These are phyloP conservation scores for Talaromyces thailandensis DNA, from an alignment of 495 filamentous ascomycete genomes.

Conservation along the genomic window DNA sequence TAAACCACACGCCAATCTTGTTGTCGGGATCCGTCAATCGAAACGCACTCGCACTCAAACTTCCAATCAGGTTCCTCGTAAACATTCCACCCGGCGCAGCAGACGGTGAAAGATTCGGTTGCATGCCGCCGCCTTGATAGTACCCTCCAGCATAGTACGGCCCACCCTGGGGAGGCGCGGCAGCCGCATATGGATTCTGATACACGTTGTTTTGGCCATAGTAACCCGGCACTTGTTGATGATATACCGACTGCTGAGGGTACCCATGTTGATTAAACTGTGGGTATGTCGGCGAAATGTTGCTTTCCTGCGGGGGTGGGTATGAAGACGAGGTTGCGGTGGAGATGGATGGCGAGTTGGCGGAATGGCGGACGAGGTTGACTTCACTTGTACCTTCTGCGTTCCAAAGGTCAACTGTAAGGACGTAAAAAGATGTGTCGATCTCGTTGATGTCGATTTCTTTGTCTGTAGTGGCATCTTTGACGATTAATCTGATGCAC, in stretches of 20 bases:
- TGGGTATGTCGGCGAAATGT: slow-evolving; percentile 26
- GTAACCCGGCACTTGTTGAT: slow-evolving; percentile 30
- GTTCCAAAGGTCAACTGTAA: slow-evolving; percentile 90
- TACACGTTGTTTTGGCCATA: slow-evolving; percentile 28
- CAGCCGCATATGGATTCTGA: slow-evolving; percentile 33
- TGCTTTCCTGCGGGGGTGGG: slow-evolving; percentile 44
- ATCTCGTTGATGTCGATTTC: slow-evolving; percentile 79
- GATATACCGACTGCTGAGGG: slow-evolving; percentile 26
- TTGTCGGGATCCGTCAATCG: slow-evolving; percentile 72
- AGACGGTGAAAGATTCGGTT: slow-evolving; percentile 30
- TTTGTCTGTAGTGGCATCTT: slow-evolving; percentile 69
- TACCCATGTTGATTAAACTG: slow-evolving; percentile 29
- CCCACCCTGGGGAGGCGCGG: slow-evolving; percentile 14
- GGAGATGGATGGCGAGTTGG: slow-evolving; percentile 82
- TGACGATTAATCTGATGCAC: slow-evolving; percentile 77
- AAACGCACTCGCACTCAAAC: slow-evolving; percentile 83
- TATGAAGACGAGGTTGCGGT: slow-evolving; percentile 73
- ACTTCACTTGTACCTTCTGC: slow-evolving; percentile 79
- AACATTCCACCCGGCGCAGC: slow-evolving; percentile 75
- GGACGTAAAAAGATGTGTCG: slow-evolving; percentile 83
- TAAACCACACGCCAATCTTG: slow-evolving; percentile 92
- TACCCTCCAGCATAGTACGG: background rate
- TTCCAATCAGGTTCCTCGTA: slow-evolving; percentile 92
- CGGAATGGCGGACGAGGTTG: slow-evolving; percentile 84
- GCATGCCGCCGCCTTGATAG: slow-evolving; percentile 8